A percentile compares a stretch with the other conserved stretches of the same genome.
Evolutionary conservation across 805 yeast genomes (phyloP).

Genomic region (Wickerhamomyces hampshirensis): DNA sequence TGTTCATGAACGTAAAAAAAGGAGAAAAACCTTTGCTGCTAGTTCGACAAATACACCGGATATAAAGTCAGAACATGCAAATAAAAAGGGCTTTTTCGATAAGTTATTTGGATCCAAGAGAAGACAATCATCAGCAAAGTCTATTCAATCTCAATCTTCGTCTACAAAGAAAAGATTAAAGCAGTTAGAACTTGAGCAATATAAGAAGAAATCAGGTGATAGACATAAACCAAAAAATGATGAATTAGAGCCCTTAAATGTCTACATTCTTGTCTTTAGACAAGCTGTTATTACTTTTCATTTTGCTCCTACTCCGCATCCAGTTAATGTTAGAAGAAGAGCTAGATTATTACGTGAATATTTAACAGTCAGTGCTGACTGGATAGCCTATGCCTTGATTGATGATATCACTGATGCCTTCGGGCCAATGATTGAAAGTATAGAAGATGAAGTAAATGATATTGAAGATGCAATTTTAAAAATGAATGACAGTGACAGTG

Average conservation of each 20-base stretch:
- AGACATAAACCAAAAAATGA: slow-evolving; percentile 38
- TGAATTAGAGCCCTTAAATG: slow-evolving; percentile 83
- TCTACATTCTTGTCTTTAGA: slow-evolving; percentile 87
- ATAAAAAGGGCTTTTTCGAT: slow-evolving; percentile 6
- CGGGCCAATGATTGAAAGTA: slow-evolving; percentile 93
- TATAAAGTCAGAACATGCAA: too few relatives aligned
- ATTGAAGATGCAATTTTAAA: slow-evolving; percentile 87
- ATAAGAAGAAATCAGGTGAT: slow-evolving; percentile 40
- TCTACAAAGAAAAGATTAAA: slow-evolving; percentile 26
- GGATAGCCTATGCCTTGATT: slow-evolving; percentile 95
- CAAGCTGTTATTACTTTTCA: slow-evolving; percentile 93
- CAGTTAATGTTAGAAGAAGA: slow-evolving; percentile 90
- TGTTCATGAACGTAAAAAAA: slow-evolving; percentile 62
- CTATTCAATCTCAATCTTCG: slow-evolving; percentile 19
- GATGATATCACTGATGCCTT: slow-evolving; percentile 97
- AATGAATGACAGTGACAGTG: slow-evolving; percentile 63
- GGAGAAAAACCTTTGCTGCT: slow-evolving; percentile 25
- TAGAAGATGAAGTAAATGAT: slow-evolving; percentile 90
- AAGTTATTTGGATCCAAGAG: slow-evolving; percentile 9
- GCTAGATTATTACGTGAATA: slow-evolving; percentile 85
- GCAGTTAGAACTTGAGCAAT: slow-evolving; percentile 30
- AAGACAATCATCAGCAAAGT: slow-evolving; percentile 13
- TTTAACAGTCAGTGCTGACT: slow-evolving; percentile 85
- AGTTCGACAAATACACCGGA: too few relatives aligned
- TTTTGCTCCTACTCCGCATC: slow-evolving; percentile 92